These are phyloP conservation scores for Haplographium delicatum DNA, from an alignment of 495 filamentous ascomycete genomes.

Conservation along the genomic window DNA sequence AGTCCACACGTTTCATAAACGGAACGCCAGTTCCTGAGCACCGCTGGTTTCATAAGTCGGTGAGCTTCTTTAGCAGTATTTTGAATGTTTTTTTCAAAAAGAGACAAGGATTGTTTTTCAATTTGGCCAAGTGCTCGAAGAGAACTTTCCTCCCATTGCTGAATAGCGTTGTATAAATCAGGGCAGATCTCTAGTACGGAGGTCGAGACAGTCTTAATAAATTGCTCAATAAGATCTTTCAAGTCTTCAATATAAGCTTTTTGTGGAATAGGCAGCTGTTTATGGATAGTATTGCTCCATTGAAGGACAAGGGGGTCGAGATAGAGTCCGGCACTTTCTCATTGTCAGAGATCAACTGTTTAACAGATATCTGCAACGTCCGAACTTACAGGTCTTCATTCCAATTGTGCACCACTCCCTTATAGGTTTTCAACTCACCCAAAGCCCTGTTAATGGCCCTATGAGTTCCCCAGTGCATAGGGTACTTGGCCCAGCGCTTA, in stretches of 20 bases:
- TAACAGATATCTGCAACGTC: background rate
- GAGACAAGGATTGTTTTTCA: background rate
- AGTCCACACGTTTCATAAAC: background rate
- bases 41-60: background rate
- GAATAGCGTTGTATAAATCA: background rate
- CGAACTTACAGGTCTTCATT: conserved; percentile 12
- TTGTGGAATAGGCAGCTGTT: background rate
- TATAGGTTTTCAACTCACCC: conserved; percentile 4
- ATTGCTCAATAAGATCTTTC: background rate
- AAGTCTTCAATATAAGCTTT: background rate
- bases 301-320: background rate
- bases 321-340: background rate
- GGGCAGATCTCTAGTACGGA: background rate
- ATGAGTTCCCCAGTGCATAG: conserved; percentile 10
- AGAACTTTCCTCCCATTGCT: background rate
- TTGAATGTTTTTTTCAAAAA: background rate
- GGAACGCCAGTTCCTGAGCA: background rate
- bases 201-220: background rate
- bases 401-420: conserved; percentile 5
- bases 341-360: background rate
- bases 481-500: background rate
- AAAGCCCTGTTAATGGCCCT: background rate
- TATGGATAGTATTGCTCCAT: background rate
- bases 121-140: background rate
- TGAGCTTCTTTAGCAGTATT: background rate